phyloP scores from a whole-genome alignment of 2,329 filamentous ascomycete species.

The Claviceps spartinae region DNA sequence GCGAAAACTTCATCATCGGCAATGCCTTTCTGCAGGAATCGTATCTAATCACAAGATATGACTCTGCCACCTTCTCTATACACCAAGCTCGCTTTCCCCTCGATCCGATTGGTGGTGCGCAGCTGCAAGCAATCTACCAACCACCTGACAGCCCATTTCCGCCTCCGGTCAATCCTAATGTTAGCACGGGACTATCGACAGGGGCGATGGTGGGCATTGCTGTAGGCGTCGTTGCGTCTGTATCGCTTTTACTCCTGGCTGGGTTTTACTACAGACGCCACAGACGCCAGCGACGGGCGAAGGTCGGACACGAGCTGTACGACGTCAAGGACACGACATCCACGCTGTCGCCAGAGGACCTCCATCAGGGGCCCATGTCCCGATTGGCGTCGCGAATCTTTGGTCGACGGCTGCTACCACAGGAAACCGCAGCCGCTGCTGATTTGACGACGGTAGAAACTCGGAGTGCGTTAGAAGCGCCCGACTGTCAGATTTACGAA shows the following conservation, averaged over 20 bases:
- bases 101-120: constrained; percentile 24
- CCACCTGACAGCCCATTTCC: constrained; percentile 34
- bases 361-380: constrained; percentile 13
- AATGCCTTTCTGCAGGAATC: constrained; percentile 59
- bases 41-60: constrained; percentile 44
- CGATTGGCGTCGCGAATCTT: constrained; percentile 28
- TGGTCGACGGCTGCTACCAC: constrained; percentile 21
- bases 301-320: constrained; percentile 12
- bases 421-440: constrained; percentile 6
- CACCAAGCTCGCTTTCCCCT: constrained; percentile 41
- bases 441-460: constrained; percentile 9
- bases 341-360: constrained; percentile 15
- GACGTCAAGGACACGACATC: constrained; percentile 26
- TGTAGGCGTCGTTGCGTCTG: constrained; percentile 25
- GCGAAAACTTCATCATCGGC: constrained; percentile 46
- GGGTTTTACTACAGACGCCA: constrained; percentile 22
- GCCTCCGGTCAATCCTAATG: constrained; percentile 15
- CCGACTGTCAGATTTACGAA: constrained; percentile 38
- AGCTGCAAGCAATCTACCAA: constrained; percentile 28
- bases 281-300: constrained; percentile 18
- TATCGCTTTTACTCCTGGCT: constrained; percentile 15
- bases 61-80: constrained; percentile 37
- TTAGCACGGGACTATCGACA: constrained; percentile 20
- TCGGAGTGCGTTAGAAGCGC: constrained; percentile 19
- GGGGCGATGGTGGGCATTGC: constrained; percentile 33